Conservation (phyloP, 163 green algal genomes). For the Chlamydomonas reinhardtii region DNA sequence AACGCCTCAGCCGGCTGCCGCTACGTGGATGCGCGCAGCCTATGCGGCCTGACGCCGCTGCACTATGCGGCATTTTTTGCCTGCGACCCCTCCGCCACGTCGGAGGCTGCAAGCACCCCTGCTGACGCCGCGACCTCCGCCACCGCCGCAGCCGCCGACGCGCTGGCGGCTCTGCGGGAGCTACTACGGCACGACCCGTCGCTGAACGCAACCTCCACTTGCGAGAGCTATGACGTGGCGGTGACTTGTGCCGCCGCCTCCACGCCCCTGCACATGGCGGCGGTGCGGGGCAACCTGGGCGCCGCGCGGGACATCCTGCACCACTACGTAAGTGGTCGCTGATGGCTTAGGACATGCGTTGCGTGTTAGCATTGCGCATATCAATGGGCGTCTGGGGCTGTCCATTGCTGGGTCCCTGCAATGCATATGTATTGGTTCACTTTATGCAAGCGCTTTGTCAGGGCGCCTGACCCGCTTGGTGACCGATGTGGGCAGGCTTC, state of each 20-base stretch:
- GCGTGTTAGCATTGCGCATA: no score
- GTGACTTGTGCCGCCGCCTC: conserved; percentile 36
- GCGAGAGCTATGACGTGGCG: conserved; percentile 48
- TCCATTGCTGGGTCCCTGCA: no score
- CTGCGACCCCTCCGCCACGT: neutral
- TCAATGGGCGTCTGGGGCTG: no score
- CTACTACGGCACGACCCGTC: conserved; percentile 49
- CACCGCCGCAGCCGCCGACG: no score
- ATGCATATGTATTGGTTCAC: no score
- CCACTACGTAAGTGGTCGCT: neutral
- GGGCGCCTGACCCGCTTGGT: no score
- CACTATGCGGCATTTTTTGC: conserved; percentile 54
- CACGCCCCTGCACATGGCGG: conserved; percentile 58
- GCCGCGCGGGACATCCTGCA: neutral
- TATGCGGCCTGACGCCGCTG: conserved; percentile 47
- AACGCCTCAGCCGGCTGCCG: conserved; percentile 4
- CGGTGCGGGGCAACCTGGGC: conserved; percentile 6
- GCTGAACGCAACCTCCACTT: conserved; percentile 35
- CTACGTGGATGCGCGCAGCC: conserved; percentile 44
- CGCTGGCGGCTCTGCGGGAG: conserved; percentile 23
- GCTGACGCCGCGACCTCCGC: no score
- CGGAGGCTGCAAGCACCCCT: neutral
- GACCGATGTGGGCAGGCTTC: no score
- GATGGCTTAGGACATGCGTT: no score
- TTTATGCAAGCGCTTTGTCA: no score